Evolutionary conservation across 2,329 filamentous ascomycete species (phyloP).

Genomic region (Alternaria gansuensis): DNA sequence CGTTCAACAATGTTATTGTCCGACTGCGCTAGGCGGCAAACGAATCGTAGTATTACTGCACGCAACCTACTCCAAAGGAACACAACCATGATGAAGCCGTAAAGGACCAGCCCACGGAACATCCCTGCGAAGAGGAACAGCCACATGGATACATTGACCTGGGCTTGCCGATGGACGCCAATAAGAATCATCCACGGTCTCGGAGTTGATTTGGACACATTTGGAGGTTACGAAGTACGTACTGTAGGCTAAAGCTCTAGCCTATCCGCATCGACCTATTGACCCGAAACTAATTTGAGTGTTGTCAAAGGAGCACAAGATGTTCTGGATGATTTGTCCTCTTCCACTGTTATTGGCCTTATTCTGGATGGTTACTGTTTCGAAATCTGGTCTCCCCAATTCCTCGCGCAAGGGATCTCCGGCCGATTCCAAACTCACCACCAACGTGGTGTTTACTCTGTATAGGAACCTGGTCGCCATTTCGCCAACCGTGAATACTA

Average conservation of each 20-base stretch:
- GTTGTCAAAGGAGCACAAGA: conserved; percentile 34
- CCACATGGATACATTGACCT: background rate
- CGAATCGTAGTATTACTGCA: conserved; percentile 25
- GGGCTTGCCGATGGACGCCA: conserved; percentile 8
- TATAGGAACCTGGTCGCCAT: background rate
- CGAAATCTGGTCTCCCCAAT: no score
- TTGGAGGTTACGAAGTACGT: conserved; percentile 48
- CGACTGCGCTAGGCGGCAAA: conserved; percentile 30
- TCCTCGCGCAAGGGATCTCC: no score
- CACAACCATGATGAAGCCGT: background rate
- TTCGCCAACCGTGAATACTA: background rate
- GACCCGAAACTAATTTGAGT: conserved; percentile 48
- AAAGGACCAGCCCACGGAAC: conserved; percentile 9
- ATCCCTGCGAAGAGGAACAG: background rate
- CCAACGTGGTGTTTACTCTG: background rate
- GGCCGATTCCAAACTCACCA: background rate
- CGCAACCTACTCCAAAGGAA: conserved; percentile 12
- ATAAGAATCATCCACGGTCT: conserved; percentile 16
- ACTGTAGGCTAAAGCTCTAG: conserved; percentile 40
- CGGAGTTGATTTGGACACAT: conserved; percentile 26
- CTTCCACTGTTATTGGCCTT: conserved; percentile 22
- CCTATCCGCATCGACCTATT: conserved; percentile 38
- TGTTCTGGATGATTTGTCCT: conserved; percentile 28
- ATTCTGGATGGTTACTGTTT: background rate
- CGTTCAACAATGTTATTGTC: conserved; percentile 43